Evolutionary conservation across 2,329 filamentous ascomycete genomes (phyloP).

Genomic region (Cryphonectria carpinicola): DNA sequence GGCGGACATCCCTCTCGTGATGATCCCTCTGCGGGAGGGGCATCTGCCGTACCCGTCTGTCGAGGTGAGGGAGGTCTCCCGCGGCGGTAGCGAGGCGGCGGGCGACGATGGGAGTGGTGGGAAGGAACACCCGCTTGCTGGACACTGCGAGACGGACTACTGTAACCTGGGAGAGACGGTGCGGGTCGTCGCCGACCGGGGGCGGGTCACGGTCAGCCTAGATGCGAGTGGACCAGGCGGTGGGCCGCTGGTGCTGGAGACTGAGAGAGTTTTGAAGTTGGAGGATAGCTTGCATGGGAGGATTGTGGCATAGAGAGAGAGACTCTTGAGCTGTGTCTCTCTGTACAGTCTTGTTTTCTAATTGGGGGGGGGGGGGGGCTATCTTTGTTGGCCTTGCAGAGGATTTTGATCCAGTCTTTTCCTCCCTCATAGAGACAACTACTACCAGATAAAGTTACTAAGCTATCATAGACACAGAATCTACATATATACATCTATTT

Average conservation of each 20-base stretch:
- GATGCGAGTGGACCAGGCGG: conserved; percentile 69
- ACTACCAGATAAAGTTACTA: background rate
- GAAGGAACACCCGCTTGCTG: conserved; percentile 33
- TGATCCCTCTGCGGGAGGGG: conserved; percentile 81
- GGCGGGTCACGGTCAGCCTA: conserved; percentile 72
- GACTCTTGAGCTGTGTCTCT: background rate
- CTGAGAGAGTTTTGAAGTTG: conserved; percentile 47
- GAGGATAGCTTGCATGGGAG: conserved; percentile 34
- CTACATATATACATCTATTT: background rate
- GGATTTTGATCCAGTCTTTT: background rate
- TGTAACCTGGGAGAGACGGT: conserved; percentile 78
- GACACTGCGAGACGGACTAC: conserved; percentile 78
- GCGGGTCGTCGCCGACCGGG: conserved; percentile 71
- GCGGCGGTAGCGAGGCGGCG: conserved; percentile 8
- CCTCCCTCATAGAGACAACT: background rate
- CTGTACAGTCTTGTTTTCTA: background rate
- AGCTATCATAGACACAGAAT: background rate
- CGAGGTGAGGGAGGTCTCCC: conserved; percentile 70
- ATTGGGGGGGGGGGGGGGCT: background rate
- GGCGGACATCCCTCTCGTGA: conserved; percentile 67
- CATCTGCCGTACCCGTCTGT: conserved; percentile 77
- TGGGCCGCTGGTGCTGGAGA: conserved; percentile 69
- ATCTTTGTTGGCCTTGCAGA: background rate
- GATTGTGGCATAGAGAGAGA: conserved; percentile 39
- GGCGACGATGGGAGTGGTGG: conserved; percentile 29